Evolutionary conservation across 2,329 filamentous ascomycete genomes (phyloP).

Genomic region (Conoideocrella luteorostrata): DNA sequence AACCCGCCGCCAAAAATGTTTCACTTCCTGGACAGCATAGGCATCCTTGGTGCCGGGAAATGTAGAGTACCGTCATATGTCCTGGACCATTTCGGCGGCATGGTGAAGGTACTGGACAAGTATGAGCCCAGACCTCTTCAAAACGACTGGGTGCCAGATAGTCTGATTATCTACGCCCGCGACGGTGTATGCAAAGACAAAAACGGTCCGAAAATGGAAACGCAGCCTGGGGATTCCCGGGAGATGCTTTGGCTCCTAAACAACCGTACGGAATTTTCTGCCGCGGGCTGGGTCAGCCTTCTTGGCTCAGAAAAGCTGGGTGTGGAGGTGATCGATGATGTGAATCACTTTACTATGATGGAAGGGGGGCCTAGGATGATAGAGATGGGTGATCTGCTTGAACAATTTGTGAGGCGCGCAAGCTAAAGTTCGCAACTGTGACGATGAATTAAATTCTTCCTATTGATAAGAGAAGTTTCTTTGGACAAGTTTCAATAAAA

Average conservation of each 20-base stretch:
- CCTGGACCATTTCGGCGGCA: slow-evolving; percentile 64
- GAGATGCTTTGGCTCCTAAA: slow-evolving; percentile 66
- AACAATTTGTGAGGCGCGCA: no score
- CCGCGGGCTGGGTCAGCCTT: slow-evolving; percentile 18
- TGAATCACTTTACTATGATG: slow-evolving; percentile 75
- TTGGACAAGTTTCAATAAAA: no score
- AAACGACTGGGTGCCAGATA: slow-evolving; percentile 49
- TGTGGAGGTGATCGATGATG: slow-evolving; percentile 61
- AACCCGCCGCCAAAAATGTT: slow-evolving; percentile 57
- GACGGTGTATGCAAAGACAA: slow-evolving; percentile 71
- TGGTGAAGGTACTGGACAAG: slow-evolving; percentile 60
- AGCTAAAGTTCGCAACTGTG: no score
- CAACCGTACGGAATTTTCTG: slow-evolving; percentile 61
- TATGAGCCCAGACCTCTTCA: slow-evolving; percentile 63
- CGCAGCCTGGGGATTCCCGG: slow-evolving; percentile 39
- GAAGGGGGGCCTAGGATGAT: no score
- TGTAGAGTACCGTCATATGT: slow-evolving; percentile 61
- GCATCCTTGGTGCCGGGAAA: slow-evolving; percentile 58
- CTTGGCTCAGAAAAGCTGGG: slow-evolving; percentile 53
- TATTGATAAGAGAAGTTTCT: no score
- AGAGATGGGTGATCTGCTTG: no score
- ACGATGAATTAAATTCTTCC: no score
- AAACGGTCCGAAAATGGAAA: slow-evolving; percentile 46
- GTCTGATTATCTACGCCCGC: slow-evolving; percentile 63
- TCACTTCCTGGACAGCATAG: slow-evolving; percentile 66